A percentile compares a stretch with the other conserved stretches of the same genome.
Evolutionary conservation across 2,329 filamentous ascomycete species (phyloP).

Genomic region (Sporothrix dimorphospora): DNA sequence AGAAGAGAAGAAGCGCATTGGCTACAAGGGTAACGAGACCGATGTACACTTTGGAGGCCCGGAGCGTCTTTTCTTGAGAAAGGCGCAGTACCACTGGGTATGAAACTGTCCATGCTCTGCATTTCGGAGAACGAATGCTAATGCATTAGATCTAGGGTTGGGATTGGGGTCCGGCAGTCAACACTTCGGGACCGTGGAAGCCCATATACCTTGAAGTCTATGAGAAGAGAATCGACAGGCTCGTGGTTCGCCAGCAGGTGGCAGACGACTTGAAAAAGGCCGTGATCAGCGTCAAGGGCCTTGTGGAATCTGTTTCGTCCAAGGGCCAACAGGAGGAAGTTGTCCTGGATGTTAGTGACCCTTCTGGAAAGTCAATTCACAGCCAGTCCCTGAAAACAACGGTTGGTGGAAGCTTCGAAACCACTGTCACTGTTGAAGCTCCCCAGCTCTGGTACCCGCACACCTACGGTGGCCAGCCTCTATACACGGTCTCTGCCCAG

Average conservation of each 20-base stretch:
- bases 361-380: neutral
- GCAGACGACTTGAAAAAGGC: neutral
- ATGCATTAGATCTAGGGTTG: constrained; percentile 70
- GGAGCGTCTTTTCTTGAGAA: constrained; percentile 41
- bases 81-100: constrained; percentile 31
- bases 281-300: neutral
- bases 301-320: neutral
- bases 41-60: constrained; percentile 60
- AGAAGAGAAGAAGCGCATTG: constrained; percentile 43
- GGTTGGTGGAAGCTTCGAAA: neutral
- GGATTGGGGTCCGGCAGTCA: constrained; percentile 69
- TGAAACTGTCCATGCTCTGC: neutral
- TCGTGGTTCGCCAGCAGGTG: neutral
- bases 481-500: constrained; percentile 11
- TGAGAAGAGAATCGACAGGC: neutral
- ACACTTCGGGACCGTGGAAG: constrained; percentile 61
- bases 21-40: constrained; percentile 67
- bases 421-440: neutral
- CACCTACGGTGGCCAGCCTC: constrained; percentile 25
- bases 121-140: constrained; percentile 2
- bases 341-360: neutral
- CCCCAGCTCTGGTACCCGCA: constrained; percentile 29
- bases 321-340: neutral
- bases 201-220: constrained; percentile 4
- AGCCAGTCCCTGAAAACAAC: neutral